Base-by-base conservation (phyloP, 331 rosid species). In the Arachis monticola region DNA sequence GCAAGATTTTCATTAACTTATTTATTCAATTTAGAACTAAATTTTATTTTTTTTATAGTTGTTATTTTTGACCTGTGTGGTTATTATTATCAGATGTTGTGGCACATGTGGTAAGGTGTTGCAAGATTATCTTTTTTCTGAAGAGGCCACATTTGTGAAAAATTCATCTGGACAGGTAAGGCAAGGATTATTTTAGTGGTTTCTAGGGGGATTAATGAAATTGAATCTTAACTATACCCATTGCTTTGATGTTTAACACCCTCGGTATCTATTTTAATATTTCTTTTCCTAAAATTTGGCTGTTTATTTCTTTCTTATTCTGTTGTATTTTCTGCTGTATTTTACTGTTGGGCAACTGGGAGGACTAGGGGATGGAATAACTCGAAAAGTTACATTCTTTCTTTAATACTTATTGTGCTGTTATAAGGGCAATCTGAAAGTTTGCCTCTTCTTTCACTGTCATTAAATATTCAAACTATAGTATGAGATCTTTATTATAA, bases 141-240 rank as follows among this genome's bases (percentile, higher is more conserved):
- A 75, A 48, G 88, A 85, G 60, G 56, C 84, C 5, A 57, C 80
- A 0, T 85, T 81, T 69, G 10, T 59, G 6, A 85, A 85, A 67
- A 70, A 51, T 44, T 22, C 79, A 0, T 22, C 60, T 0, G 86
- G 86, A 12, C 82, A 82, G 88, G 88, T 84, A 80, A 72, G 53
- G 4, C 0, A 75, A 53, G 55, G 17, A 74, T 12, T 69, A 30
- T 12, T 5, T 74, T 2, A 53, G 9, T 13, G 30, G 27, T 53
- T 53, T 5, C 17, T 42, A 47, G 48, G 45, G 69, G 61, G 60
- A 52, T 67, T 55, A 47, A 12, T 67, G 27, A 10, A 67, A 47
- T 45, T 14, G n/a, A 48, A 10, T 48, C 12, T 48, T 10, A 53
- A 56, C 65, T 10, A 32, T 14, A 38, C 7, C 2, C 10, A 1